Evolutionary conservation across 495 filamentous ascomycete genomes (phyloP), one percentile per base, ranked within the genome.

Genomic region (Aspergillus incahuasiensis): DNA sequence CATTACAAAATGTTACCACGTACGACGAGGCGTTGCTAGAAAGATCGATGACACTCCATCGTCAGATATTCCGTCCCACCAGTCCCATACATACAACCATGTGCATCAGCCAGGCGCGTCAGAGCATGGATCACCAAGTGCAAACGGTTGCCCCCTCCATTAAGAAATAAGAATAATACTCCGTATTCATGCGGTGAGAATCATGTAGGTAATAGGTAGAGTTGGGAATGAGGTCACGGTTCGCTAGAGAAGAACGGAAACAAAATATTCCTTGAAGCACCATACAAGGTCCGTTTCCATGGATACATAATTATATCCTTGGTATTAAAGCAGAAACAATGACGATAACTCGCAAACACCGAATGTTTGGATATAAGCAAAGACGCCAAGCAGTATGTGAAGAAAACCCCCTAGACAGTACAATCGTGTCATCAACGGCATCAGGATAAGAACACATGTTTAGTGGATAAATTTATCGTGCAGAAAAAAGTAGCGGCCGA

Each of bases 161-260:
- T 12, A 35, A 35, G 6, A 12, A 35, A 11, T 5, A 12, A 18
- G 12, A 18, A 16, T 16, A 16, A 35, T 35, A 35, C 32, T 35
- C 12, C 32, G 32, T 9, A 35, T 35, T 11, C 6, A 35, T 35
- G 38, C 38, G 8, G n/a, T 40, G 38, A 18, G n/a, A 18, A 40
- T 18, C n/a, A 40, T 40, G 38, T 40, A 40, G 38, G 38, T 40
- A 40, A 28, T 3, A 28, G 25, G 25, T 28, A 28, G 38, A 40
- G 38, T 9, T 18, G 38, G 18, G 13, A 40, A 16, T 16, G n/a
- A 16, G 3, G 8, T 40, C 38, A 40, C 15, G n/a, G 38, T 35
- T 35, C 32, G 58, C 48, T 54, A 56, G 60, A 61, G 54, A 63
- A 42, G 55, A 28, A 45, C 46, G 28, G 51, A 58, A 54, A 43